These are phyloP conservation scores for Exophiala mesophila DNA, from an alignment of 2,329 filamentous ascomycete species.

Conservation along the genomic window DNA sequence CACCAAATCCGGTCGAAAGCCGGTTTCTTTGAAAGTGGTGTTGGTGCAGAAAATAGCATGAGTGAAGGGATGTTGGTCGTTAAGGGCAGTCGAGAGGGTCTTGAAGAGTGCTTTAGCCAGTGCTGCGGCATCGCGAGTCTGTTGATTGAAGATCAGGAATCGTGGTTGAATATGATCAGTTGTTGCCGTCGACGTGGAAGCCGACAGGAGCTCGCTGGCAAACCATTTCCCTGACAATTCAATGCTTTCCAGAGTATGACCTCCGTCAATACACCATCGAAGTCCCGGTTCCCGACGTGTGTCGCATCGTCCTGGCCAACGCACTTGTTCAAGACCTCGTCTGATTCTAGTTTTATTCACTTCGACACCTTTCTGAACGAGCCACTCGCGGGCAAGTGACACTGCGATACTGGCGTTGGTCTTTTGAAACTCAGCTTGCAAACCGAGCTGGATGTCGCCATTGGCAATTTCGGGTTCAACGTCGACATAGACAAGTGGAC, in stretches of 20 bases:
- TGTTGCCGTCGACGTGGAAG: constrained; percentile 27
- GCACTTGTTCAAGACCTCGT: constrained; percentile 61
- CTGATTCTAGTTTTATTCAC: constrained; percentile 44
- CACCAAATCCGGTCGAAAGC: constrained; percentile 60
- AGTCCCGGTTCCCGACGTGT: constrained; percentile 54
- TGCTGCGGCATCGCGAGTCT: constrained; percentile 68
- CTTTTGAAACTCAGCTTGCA: constrained; percentile 60
- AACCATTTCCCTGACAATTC: constrained; percentile 75
- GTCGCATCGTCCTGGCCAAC: constrained; percentile 74
- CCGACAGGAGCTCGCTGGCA: constrained; percentile 42
- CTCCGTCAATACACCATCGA: constrained; percentile 79
- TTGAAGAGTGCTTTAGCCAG: constrained; percentile 61
- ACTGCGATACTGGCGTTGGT: constrained; percentile 59
- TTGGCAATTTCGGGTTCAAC: constrained; percentile 44
- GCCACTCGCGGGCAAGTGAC: constrained; percentile 41
- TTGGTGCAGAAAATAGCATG: constrained; percentile 81
- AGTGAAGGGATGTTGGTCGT: constrained; percentile 53
- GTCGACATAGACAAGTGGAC: constrained; percentile 39
- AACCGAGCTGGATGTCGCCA: constrained; percentile 49
- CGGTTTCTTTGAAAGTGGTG: constrained; percentile 56
- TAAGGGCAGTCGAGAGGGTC: constrained; percentile 45
- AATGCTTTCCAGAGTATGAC: constrained; percentile 81
- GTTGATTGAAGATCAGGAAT: constrained; percentile 85
- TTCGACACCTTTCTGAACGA: constrained; percentile 34
- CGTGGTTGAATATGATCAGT: constrained; percentile 33